Evolutionary conservation across 2,329 filamentous ascomycete genomes (phyloP), one percentile per base, ranked within the genome.

Genomic region (Remersonia thermophila): DNA sequence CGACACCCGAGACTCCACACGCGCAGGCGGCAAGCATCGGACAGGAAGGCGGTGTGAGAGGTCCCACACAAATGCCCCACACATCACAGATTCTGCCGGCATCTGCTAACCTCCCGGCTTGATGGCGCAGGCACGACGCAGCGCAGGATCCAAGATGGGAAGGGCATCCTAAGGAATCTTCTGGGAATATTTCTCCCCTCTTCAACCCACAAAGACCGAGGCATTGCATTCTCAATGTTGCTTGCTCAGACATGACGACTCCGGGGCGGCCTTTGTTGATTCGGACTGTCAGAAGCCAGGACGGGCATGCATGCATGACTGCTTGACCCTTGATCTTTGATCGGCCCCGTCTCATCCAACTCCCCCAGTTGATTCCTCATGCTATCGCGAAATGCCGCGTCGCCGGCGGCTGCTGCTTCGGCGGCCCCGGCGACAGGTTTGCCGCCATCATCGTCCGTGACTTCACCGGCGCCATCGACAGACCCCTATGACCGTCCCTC

Each of bases 391-490:
- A 56, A 64, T 59, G 60, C 55, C 42, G 48, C 51, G 11, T 27
- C 20, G 9, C 9, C 20, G 9, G 20, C 32, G 9, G 20, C 32
- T 41, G 46, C 51, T 36, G 50, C 57, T 27, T 55, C 61, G 39
- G 56, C 61, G 45, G 59, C 59, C 46, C 54, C 64, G 41, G 66
- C 65, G 44, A 67, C 58, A 3, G 17, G 9, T 9, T 31, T 9
- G 9, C 20, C 20, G 7, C 10, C 4, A 17, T 17, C 29, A 30
- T 16, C 55, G 57, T 8, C 57, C 61, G 4, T 55, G 39, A 49
- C 26, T 73, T 69, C 3, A 63, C 65, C 2, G 63, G 66, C 38
- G 70, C 66, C 12, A 71, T 69, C 18, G 66, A 63, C 45, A 62
- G 60, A 44, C 70, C 69, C 12, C 30, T 58, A 58, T 42, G 54